phyloP scores from a whole-genome alignment of 2,329 filamentous ascomycete species.

The Pseudogymnoascus sp. region DNA sequence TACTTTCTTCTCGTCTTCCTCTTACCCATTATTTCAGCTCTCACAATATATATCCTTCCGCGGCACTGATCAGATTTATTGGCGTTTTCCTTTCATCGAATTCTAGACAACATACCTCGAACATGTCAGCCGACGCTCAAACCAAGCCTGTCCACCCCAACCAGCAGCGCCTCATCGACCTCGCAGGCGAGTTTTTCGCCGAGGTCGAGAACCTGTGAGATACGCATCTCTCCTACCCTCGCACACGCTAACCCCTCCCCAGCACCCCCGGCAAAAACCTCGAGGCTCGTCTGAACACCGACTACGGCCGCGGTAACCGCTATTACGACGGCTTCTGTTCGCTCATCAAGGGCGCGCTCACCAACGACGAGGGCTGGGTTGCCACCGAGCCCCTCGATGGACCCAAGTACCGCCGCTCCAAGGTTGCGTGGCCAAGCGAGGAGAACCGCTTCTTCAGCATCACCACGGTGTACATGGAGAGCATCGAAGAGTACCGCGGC shows the following conservation, averaged over 20 bases:
- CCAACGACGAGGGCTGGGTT: conserved; percentile 36
- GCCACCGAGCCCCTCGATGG: conserved; percentile 38
- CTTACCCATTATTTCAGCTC: background rate
- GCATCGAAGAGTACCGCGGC: conserved; percentile 38
- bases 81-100: background rate
- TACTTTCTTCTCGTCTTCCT: background rate
- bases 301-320: conserved; percentile 37
- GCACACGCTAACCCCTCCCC: background rate
- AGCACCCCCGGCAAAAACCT: conserved; percentile 40
- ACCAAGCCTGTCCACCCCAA: conserved; percentile 7
- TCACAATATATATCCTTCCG: background rate
- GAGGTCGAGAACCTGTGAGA: conserved; percentile 27
- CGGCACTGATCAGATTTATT: background rate
- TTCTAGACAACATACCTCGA: background rate
- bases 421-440: conserved; percentile 38
- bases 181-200: conserved; percentile 22
- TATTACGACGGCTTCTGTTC: conserved; percentile 38
- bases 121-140: background rate
- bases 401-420: conserved; percentile 39
- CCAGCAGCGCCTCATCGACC: conserved; percentile 13
- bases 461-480: conserved; percentile 52
- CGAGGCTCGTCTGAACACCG: conserved; percentile 35
- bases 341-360: conserved; percentile 33
- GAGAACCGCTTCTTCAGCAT: conserved; percentile 47
- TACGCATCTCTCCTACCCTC: background rate